phyloP scores from a whole-genome alignment of 2,329 filamentous ascomycete species.

The Neoarthrinium moseri region DNA sequence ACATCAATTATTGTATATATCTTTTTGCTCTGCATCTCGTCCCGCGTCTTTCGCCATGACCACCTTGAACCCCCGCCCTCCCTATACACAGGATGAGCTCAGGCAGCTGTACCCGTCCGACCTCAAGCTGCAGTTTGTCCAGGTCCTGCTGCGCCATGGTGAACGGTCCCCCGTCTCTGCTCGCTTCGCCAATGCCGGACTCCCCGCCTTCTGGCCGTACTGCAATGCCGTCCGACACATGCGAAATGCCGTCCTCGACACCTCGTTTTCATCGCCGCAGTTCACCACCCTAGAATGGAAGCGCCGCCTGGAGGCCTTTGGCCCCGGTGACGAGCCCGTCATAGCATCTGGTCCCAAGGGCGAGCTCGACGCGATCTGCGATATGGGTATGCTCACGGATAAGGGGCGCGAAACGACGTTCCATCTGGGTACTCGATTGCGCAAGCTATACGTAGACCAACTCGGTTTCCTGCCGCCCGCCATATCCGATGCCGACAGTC shows the following conservation, averaged over 20 bases:
- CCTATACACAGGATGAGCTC: slow-evolving; percentile 82
- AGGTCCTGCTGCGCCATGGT: slow-evolving; percentile 80
- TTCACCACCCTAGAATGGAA: slow-evolving; percentile 58
- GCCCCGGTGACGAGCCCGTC: slow-evolving; percentile 64
- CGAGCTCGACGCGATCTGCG: slow-evolving; percentile 79
- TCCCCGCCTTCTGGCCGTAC: slow-evolving; percentile 81
- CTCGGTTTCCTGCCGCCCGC: slow-evolving; percentile 66
- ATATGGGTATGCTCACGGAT: slow-evolving; percentile 74
- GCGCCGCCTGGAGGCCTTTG: slow-evolving; percentile 81
- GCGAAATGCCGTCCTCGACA: slow-evolving; percentile 48
- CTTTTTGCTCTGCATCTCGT: background rate
- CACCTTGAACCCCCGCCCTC: slow-evolving; percentile 67
- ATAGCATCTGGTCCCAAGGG: slow-evolving; percentile 66
- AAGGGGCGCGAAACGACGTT: slow-evolving; percentile 70
- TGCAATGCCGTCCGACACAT: slow-evolving; percentile 76
- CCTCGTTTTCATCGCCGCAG: slow-evolving; percentile 24
- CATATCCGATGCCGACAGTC: slow-evolving; percentile 51
- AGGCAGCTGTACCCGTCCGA: slow-evolving; percentile 74
- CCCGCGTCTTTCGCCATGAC: slow-evolving; percentile 60
- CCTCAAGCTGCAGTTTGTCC: slow-evolving; percentile 84
- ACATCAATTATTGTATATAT: too few relatives aligned
- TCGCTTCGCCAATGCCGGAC: slow-evolving; percentile 79
- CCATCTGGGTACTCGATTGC: slow-evolving; percentile 65
- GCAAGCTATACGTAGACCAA: slow-evolving; percentile 72
- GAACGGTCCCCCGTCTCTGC: slow-evolving; percentile 81